A percentile compares a stretch with the other conserved stretches of the same genome.
Conservation (phyloP, 2,329 filamentous ascomycete genomes). For the Ophiostoma australiae region DNA sequence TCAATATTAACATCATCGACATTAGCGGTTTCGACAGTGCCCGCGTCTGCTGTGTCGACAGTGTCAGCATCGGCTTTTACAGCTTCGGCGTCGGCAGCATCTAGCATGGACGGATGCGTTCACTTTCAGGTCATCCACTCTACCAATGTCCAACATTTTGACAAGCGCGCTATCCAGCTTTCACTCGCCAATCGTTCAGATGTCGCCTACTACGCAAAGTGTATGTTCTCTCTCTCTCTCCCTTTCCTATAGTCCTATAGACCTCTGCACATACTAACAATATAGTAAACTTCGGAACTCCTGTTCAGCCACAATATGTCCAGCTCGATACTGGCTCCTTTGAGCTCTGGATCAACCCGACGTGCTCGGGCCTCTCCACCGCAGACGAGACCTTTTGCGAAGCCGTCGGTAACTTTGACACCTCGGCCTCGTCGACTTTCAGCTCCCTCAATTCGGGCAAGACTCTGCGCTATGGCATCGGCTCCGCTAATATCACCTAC, state of each 20-base stretch:
- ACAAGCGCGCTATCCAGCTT: constrained; percentile 42
- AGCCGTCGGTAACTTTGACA: constrained; percentile 42
- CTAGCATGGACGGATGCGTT: constrained; percentile 31
- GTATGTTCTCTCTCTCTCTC: constrained; percentile 30
- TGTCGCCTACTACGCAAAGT: constrained; percentile 49
- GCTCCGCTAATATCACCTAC: constrained; percentile 48
- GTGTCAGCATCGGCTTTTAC: not conserved
- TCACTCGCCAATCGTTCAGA: constrained; percentile 48
- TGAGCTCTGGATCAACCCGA: constrained; percentile 49
- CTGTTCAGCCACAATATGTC: constrained; percentile 49
- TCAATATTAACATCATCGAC: not conserved
- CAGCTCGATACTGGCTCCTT: constrained; percentile 57
- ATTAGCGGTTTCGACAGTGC: not conserved
- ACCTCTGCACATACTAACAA: not conserved
- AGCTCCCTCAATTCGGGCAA: constrained; percentile 34
- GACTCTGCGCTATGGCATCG: constrained; percentile 48
- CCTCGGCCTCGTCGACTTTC: constrained; percentile 27
- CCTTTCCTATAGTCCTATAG: not conserved
- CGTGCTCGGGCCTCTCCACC: constrained; percentile 17
- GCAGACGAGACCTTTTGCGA: constrained; percentile 19
- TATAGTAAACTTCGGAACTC: constrained; percentile 49
- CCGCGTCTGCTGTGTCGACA: not conserved
- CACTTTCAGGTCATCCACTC: constrained; percentile 43
- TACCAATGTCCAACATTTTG: constrained; percentile 39
- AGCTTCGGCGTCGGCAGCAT: not conserved